These are phyloP conservation scores for Penicillium nucicola DNA, from an alignment of 495 filamentous ascomycete species.

Conservation along the genomic window DNA sequence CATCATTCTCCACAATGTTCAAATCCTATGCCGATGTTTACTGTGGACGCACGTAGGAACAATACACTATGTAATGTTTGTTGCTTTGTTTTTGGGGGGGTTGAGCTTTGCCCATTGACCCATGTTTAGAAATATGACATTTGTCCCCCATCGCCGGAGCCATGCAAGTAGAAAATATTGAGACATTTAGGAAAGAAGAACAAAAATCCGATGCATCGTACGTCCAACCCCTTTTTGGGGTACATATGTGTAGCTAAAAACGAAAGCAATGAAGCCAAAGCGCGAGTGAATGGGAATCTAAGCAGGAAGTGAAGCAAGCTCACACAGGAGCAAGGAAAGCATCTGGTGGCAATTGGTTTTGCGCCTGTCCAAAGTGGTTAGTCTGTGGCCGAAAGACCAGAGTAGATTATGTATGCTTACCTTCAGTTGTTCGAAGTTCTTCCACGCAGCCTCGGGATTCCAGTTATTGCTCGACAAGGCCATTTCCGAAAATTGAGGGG, in stretches of 20 bases:
- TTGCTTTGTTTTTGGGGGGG: conserved; percentile 22
- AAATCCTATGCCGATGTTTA: too few species aligned
- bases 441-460: conserved; percentile 67
- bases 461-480: conserved; percentile 70
- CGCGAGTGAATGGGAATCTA: not conserved
- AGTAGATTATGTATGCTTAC: conserved; percentile 17
- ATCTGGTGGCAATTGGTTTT: conserved; percentile 26
- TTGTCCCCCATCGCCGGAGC: conserved; percentile 36
- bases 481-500: conserved; percentile 63
- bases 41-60: too few species aligned
- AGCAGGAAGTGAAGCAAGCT: not conserved
- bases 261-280: not conserved
- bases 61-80: conserved; percentile 1
- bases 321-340: conserved; percentile 33
- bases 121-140: conserved; percentile 21
- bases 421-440: conserved; percentile 60
- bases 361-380: conserved; percentile 21
- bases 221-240: not conserved
- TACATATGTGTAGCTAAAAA: not conserved
- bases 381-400: not conserved
- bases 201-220: conserved; percentile 11
- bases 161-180: conserved; percentile 29
- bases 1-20: too few species aligned
- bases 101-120: conserved; percentile 20
- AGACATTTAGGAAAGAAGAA: conserved; percentile 11